Percentiles rank a stretch among this genome's conserved stretches.
These are phyloP conservation scores for Exophiala xenobiotica DNA, from an alignment of 2,329 filamentous ascomycete species.

Conservation along the genomic window DNA sequence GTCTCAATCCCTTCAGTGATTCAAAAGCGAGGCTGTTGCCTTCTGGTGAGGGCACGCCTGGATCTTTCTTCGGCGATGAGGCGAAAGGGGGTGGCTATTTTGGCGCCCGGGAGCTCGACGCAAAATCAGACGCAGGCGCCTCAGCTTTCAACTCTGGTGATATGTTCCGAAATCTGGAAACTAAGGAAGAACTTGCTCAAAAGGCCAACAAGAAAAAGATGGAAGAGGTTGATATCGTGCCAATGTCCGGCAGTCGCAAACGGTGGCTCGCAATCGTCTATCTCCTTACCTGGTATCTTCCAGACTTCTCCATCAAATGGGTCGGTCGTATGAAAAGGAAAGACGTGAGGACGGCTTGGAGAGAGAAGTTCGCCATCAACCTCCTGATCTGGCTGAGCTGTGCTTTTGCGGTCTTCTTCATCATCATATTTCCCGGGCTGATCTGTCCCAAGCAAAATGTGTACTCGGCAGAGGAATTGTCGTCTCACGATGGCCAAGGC, in stretches of 20 bases:
- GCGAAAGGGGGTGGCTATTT: constrained; percentile 79
- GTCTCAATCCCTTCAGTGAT: constrained; percentile 47
- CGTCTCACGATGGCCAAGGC: constrained; percentile 70
- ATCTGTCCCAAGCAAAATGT: constrained; percentile 93
- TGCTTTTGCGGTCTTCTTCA: constrained; percentile 77
- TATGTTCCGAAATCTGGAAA: constrained; percentile 97
- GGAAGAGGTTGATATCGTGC: constrained; percentile 83
- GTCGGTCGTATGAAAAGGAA: constrained; percentile 86
- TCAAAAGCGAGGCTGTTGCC: constrained; percentile 57
- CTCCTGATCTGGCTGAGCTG: constrained; percentile 93
- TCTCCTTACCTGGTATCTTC: constrained; percentile 79
- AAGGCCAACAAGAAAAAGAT: constrained; percentile 89
- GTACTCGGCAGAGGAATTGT: constrained; percentile 74
- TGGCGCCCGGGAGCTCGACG: constrained; percentile 72
- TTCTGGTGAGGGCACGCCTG: constrained; percentile 47
- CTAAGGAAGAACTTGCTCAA: constrained; percentile 89
- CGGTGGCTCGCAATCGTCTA: constrained; percentile 87
- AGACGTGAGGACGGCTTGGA: constrained; percentile 89
- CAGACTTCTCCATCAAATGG: constrained; percentile 75
- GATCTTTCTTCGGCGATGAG: constrained; percentile 70
- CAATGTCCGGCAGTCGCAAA: constrained; percentile 75
- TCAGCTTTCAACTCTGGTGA: constrained; percentile 91
- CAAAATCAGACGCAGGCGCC: constrained; percentile 84
- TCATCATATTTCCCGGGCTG: constrained; percentile 79
- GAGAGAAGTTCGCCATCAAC: constrained; percentile 98